Conservation (phyloP, 768 basidiomycete genomes). For the Kwoniella europaea region DNA sequence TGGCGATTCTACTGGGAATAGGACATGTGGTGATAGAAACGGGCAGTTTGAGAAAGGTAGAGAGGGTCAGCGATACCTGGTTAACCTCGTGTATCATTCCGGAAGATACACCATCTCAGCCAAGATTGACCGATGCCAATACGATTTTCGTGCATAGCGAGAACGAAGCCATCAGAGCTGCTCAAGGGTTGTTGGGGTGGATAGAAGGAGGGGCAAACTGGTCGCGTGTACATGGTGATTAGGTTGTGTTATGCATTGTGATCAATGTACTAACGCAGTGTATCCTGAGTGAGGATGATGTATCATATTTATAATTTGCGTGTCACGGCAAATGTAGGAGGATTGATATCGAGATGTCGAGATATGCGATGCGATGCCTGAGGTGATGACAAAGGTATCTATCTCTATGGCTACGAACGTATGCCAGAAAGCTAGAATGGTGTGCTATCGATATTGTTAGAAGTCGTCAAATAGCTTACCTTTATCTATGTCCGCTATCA, state of each 20-base stretch:
- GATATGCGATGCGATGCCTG: no score
- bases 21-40: conserved; percentile 15
- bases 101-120: not conserved
- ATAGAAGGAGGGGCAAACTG: conserved; percentile 9
- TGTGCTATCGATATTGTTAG: no score
- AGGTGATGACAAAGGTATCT: no score
- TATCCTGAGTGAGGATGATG: no score
- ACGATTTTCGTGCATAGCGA: conserved; percentile 17
- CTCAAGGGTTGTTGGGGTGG: not conserved
- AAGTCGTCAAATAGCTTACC: no score
- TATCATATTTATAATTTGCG: no score
- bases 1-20: conserved; percentile 12
- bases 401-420: no score
- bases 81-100: conserved; percentile 4
- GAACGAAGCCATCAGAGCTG: conserved; percentile 11
- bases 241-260: not conserved
- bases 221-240: not conserved
- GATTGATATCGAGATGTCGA: no score
- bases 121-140: conserved; percentile 16
- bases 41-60: conserved; percentile 12
- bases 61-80: conserved; percentile 20
- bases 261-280: no score
- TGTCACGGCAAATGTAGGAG: no score
- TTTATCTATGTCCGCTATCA: not conserved
- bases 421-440: no score